phyloP scores from a whole-genome alignment of 495 filamentous ascomycete genomes.

The Talaromyces ruber region DNA sequence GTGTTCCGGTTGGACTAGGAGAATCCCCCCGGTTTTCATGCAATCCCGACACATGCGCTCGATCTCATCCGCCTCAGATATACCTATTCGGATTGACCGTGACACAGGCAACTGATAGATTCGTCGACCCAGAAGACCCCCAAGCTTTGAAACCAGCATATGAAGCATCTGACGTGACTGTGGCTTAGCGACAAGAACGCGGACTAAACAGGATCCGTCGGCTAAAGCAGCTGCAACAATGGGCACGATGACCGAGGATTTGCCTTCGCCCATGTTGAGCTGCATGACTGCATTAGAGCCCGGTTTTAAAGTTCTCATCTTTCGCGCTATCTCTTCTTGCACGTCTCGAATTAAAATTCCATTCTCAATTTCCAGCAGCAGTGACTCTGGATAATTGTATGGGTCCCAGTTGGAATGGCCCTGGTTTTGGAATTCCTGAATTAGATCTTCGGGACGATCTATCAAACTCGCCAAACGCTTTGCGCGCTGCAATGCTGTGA shows the following conservation, averaged over 20 bases:
- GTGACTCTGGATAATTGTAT: slow-evolving; percentile 41
- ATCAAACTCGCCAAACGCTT: slow-evolving; percentile 17
- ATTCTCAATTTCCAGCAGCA: slow-evolving; percentile 60
- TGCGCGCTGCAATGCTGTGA: slow-evolving; percentile 32
- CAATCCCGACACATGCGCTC: slow-evolving; percentile 31
- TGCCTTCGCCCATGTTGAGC: slow-evolving; percentile 72
- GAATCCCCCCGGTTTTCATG: slow-evolving; percentile 38
- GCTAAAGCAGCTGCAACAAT: slow-evolving; percentile 49
- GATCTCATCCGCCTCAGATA: slow-evolving; percentile 8
- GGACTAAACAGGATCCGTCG: slow-evolving; percentile 39
- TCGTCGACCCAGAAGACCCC: slow-evolving; percentile 48
- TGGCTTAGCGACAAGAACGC: slow-evolving; percentile 57
- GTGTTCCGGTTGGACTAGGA: slow-evolving; percentile 63
- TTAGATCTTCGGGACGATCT: slow-evolving; percentile 24
- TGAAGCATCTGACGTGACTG: slow-evolving; percentile 54
- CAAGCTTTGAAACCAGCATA: slow-evolving; percentile 50
- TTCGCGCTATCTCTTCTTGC: slow-evolving; percentile 47
- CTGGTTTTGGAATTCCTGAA: slow-evolving; percentile 42
- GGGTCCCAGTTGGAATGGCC: slow-evolving; percentile 50
- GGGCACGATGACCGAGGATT: slow-evolving; percentile 63
- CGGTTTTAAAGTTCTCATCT: slow-evolving; percentile 41
- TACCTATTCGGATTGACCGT: slow-evolving; percentile 33
- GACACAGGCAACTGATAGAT: slow-evolving; percentile 59
- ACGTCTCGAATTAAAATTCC: slow-evolving; percentile 51
- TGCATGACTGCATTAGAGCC: slow-evolving; percentile 51